These are phyloP conservation scores for Tetrastigma voinierianum DNA, from an alignment of 164 flowering plant genomes.

Conservation along the genomic window DNA sequence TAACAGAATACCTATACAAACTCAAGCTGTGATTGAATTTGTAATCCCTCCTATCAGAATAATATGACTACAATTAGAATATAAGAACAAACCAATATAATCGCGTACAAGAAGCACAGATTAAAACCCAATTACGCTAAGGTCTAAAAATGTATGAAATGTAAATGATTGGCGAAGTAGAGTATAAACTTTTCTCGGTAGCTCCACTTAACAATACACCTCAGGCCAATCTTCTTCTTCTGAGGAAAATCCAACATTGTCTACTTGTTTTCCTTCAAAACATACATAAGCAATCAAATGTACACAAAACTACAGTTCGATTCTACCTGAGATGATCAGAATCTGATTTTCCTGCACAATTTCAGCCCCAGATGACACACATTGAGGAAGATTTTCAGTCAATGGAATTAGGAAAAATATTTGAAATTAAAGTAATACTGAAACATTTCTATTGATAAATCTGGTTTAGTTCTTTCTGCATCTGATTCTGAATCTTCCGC, in stretches of 20 bases:
- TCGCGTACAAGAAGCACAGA: not conserved
- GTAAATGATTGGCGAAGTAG: too few species aligned
- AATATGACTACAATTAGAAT: not conserved
- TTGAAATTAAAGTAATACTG: too few species aligned
- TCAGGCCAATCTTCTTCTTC: slow-evolving; percentile 40
- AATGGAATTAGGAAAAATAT: too few species aligned
- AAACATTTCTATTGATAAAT: too few species aligned
- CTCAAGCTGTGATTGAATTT: slow-evolving; percentile 39
- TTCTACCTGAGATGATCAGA: slow-evolving; percentile 51
- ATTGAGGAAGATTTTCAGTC: too few species aligned
- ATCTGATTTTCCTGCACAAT: slow-evolving; percentile 23
- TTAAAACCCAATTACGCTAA: not conserved
- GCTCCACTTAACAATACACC: slow-evolving; percentile 13
- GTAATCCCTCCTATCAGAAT: slow-evolving; percentile 23
- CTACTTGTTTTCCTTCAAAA: not conserved
- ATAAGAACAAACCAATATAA: not conserved
- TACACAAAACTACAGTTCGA: not conserved
- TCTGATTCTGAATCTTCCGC: too few species aligned
- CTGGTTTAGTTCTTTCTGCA: too few species aligned
- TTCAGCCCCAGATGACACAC: too few species aligned
- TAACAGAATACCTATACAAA: slow-evolving; percentile 32
- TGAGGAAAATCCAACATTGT: not conserved
- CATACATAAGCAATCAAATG: not conserved
- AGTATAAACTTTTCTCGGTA: slow-evolving; percentile 8
- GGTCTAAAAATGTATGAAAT: not conserved